A percentile compares a stretch with the other conserved stretches of the same genome.
phyloP scores from a whole-genome alignment of 2,329 filamentous ascomycete species.

The Orbilia blumenaviensis region DNA sequence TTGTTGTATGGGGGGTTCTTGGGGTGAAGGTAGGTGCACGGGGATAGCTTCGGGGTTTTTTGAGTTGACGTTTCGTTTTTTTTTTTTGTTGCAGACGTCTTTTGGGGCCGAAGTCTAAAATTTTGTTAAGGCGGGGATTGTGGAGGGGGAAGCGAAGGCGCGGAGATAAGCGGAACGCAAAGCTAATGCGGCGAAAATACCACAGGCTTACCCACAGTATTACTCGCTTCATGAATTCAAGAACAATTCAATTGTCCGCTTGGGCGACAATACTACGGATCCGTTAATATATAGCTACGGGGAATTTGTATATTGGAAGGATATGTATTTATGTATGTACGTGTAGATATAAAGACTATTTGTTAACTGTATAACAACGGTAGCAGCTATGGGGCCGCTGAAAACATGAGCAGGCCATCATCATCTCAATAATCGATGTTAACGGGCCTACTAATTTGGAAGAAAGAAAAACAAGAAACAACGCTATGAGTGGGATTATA shows the following conservation, averaged over 20 bases:
- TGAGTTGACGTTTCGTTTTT: conserved; percentile 17
- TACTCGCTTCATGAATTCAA: not conserved
- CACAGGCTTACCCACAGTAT: no score
- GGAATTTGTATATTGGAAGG: no score
- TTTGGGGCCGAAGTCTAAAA: no score
- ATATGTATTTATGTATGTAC: not conserved
- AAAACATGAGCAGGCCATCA: no score
- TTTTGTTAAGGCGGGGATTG: conserved; percentile 36
- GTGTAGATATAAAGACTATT: no score
- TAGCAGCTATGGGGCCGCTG: no score
- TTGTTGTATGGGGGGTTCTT: conserved; percentile 55
- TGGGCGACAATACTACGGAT: no score
- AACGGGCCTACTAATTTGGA: not conserved
- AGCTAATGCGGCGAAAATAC: not conserved
- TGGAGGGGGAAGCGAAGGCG: conserved; percentile 30
- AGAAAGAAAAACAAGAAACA: not conserved
- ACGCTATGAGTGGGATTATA: not conserved
- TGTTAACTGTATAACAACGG: no score
- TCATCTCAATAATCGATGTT: not conserved
- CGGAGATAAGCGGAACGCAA: conserved; percentile 42
- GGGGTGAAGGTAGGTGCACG: not conserved
- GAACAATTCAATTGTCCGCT: not conserved
- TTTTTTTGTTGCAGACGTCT: not conserved
- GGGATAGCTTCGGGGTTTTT: not conserved
- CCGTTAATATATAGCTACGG: no score